A percentile compares a stretch with the other conserved stretches of the same genome.
phyloP scores from a whole-genome alignment of 139 green algal genomes.

The Chara braunii region DNA sequence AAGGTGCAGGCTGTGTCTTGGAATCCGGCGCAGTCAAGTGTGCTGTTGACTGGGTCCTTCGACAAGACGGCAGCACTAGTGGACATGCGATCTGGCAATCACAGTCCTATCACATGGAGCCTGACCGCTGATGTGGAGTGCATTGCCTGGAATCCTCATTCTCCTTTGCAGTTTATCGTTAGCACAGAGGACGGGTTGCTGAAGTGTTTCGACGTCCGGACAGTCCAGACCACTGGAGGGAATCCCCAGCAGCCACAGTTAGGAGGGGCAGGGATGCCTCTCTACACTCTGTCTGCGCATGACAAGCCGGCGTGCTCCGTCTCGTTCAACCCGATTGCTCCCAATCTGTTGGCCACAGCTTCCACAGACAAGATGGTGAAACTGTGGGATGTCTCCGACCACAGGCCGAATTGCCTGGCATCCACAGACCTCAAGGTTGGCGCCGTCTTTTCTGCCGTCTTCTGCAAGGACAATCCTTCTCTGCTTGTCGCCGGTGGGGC shows the following conservation, averaged over 20 bases:
- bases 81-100: slow-evolving; percentile 53
- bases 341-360: slow-evolving; percentile 70
- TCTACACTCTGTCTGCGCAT: slow-evolving; percentile 75
- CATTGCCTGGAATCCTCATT: slow-evolving; percentile 68
- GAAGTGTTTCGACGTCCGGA: slow-evolving; percentile 33
- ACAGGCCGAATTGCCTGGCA: slow-evolving; percentile 57
- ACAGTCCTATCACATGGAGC: slow-evolving; percentile 48
- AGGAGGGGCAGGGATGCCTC: slow-evolving; percentile 49
- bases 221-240: background rate
- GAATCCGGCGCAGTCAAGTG: slow-evolving; percentile 75
- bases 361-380: slow-evolving; percentile 93
- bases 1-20: slow-evolving; percentile 88
- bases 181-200: slow-evolving; percentile 46
- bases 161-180: slow-evolving; percentile 75
- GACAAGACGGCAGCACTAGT: slow-evolving; percentile 71
- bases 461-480: slow-evolving; percentile 26
- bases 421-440: slow-evolving; percentile 53
- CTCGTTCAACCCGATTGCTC: slow-evolving; percentile 42
- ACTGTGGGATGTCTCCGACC: slow-evolving; percentile 72
- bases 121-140: slow-evolving; percentile 80
- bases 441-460: slow-evolving; percentile 27
- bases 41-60: slow-evolving; percentile 82
- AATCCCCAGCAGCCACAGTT: slow-evolving; percentile 42
- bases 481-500: slow-evolving; percentile 37
- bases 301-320: slow-evolving; percentile 63